Conservation (phyloP, 345 rosid genomes). For the Boechera stricta region DNA sequence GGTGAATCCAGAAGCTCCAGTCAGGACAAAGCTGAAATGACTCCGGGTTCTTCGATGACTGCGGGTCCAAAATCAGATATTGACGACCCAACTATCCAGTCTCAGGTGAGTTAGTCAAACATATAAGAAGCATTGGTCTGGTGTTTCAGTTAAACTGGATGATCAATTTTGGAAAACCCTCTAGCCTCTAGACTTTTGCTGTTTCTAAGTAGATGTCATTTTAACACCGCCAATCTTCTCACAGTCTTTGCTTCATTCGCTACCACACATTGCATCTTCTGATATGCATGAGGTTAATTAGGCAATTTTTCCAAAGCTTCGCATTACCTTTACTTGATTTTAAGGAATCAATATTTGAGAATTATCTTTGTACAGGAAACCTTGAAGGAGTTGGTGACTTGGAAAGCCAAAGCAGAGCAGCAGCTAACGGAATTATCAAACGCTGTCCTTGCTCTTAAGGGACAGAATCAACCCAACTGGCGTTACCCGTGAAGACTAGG, state of each 20-base stretch:
- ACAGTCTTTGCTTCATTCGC: slow-evolving; percentile 22
- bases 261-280: slow-evolving; percentile 9
- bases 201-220: slow-evolving; percentile 13
- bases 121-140: slow-evolving; percentile 20
- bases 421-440: slow-evolving; percentile 69
- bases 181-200: background rate
- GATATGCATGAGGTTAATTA: background rate
- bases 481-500: slow-evolving; percentile 30
- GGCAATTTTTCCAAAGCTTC: background rate
- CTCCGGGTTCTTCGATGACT: slow-evolving; percentile 70
- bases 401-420: slow-evolving; percentile 84
- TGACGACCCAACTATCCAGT: slow-evolving; percentile 53
- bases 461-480: slow-evolving; percentile 47
- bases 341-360: background rate
- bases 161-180: slow-evolving; percentile 6
- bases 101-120: slow-evolving; percentile 60
- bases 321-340: background rate
- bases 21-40: slow-evolving; percentile 63
- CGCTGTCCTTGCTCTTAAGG: slow-evolving; percentile 59
- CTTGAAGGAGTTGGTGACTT: slow-evolving; percentile 67
- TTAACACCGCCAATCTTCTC: background rate
- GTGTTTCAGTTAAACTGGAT: slow-evolving; percentile 10
- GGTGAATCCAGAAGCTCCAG: slow-evolving; percentile 57
- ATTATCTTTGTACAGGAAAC: slow-evolving; percentile 55
- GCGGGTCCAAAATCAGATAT: slow-evolving; percentile 58